These are phyloP conservation scores for Lachancea cidri DNA, from an alignment of 805 yeast genomes.

Conservation along the genomic window DNA sequence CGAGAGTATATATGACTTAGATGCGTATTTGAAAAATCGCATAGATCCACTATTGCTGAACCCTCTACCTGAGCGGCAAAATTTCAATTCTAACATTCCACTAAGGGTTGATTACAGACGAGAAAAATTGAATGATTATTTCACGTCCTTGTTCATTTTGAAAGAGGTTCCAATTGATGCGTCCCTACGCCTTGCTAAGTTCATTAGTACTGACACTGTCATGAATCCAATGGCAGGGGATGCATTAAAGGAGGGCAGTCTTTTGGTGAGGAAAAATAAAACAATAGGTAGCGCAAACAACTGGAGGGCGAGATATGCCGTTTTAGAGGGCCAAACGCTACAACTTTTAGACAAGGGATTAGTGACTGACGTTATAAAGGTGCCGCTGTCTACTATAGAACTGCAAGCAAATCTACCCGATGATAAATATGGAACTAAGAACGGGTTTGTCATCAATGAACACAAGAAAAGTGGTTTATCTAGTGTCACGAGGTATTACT, in stretches of 20 bases:
- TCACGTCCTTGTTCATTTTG: slow-evolving; percentile 48
- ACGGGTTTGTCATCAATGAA: slow-evolving; percentile 36
- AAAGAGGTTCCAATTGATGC: slow-evolving; percentile 54
- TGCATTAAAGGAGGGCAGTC: slow-evolving; percentile 56
- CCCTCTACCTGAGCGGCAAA: slow-evolving; percentile 54
- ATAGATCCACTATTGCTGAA: slow-evolving; percentile 48
- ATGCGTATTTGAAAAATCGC: slow-evolving; percentile 49
- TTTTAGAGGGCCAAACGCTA: slow-evolving; percentile 53
- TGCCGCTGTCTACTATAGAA: slow-evolving; percentile 43
- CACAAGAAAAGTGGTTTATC: slow-evolving; percentile 37
- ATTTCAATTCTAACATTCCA: slow-evolving; percentile 54
- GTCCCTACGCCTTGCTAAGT: slow-evolving; percentile 52
- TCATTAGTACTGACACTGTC: slow-evolving; percentile 63
- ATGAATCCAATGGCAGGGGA: slow-evolving; percentile 53
- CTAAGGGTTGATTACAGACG: slow-evolving; percentile 58
- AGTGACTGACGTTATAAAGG: slow-evolving; percentile 45
- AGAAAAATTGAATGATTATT: slow-evolving; percentile 51
- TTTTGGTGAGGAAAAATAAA: slow-evolving; percentile 54
- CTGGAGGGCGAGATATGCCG: slow-evolving; percentile 71
- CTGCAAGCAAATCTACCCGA: slow-evolving; percentile 34
- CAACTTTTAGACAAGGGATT: slow-evolving; percentile 54
- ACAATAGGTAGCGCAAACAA: slow-evolving; percentile 48
- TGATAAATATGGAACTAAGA: slow-evolving; percentile 33
- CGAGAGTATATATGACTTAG: slow-evolving; percentile 56
- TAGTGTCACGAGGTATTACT: slow-evolving; percentile 46